These are phyloP conservation scores for Lithospermum erythrorhizon DNA, from an alignment of 257 asterid genomes.

Conservation along the genomic window DNA sequence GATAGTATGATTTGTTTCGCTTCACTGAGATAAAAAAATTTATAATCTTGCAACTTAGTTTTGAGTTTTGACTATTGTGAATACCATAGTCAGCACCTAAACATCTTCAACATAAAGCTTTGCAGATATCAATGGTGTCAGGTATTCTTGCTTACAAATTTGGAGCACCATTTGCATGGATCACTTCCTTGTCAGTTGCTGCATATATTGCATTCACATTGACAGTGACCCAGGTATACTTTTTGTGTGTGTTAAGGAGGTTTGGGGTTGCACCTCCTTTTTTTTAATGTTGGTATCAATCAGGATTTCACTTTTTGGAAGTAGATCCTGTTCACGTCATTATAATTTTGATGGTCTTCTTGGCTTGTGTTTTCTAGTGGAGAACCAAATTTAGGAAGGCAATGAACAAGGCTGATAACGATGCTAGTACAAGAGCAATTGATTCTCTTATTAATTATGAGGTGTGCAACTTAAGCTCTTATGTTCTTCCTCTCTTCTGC, in stretches of 20 bases:
- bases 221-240: conserved; percentile 73
- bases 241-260: background rate
- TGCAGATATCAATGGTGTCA: conserved; percentile 90
- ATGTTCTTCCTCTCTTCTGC: conserved; percentile 1
- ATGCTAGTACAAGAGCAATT: conserved; percentile 81
- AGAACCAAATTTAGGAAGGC: conserved; percentile 94
- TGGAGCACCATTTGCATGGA: conserved; percentile 98
- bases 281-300: no score
- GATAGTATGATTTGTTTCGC: conserved; percentile 2
- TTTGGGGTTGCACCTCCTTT: no score
- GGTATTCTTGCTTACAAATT: conserved; percentile 96
- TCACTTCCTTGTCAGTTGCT: conserved; percentile 83
- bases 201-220: conserved; percentile 78
- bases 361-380: conserved; percentile 53
- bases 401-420: conserved; percentile 98
- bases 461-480: conserved; percentile 28
- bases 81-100: conserved; percentile 4
- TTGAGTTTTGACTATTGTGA: background rate
- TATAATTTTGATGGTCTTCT: background rate
- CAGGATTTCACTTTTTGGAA: background rate
- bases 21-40: background rate
- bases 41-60: background rate
- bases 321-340: background rate
- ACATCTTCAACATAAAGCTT: conserved; percentile 31
- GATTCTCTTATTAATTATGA: conserved; percentile 95